phyloP scores from a whole-genome alignment of 2,329 filamentous ascomycete species.

The Didymella exigua region DNA sequence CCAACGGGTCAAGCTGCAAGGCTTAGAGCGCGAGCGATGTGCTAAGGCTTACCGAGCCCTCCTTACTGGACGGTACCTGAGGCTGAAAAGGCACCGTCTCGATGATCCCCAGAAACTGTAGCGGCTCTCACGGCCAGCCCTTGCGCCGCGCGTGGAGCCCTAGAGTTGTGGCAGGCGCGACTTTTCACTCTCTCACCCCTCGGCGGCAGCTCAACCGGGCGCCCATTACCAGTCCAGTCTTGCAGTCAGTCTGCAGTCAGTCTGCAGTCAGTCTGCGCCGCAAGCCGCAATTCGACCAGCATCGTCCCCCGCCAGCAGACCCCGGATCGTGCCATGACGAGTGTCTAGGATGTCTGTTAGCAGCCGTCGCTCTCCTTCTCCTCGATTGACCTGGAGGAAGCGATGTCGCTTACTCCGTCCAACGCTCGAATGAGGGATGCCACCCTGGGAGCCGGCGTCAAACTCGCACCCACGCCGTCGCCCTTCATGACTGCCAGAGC shows the following conservation, averaged over 20 bases:
- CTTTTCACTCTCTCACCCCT: conserved; percentile 11
- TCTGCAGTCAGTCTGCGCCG: neutral
- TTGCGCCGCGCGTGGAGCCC: conserved; percentile 10
- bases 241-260: too few species aligned
- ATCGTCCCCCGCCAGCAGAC: conserved; percentile 5
- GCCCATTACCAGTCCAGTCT: neutral
- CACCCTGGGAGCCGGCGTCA: conserved; percentile 46
- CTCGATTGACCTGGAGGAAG: conserved; percentile 36
- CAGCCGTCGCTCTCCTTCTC: conserved; percentile 30
- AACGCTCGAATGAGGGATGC: conserved; percentile 51
- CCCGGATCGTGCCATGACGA: conserved; percentile 33
- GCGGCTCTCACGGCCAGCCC: neutral
- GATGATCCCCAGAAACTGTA: conserved; percentile 7
- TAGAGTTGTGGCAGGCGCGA: conserved; percentile 8
- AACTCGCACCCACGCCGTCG: conserved; percentile 70
- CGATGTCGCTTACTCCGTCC: conserved; percentile 49
- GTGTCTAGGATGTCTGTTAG: conserved; percentile 33
- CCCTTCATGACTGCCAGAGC: conserved; percentile 64
- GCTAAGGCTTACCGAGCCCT: conserved; percentile 8
- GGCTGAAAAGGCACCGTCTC: conserved; percentile 15
- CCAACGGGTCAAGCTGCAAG: neutral
- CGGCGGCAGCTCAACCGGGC: neutral
- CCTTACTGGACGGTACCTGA: conserved; percentile 14
- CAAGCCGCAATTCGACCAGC: neutral
- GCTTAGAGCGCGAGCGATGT: conserved; percentile 6